Percentiles rank a stretch among this genome's conserved stretches.
Evolutionary conservation across 495 filamentous ascomycete genomes (phyloP).

Genomic region (Lasiosphaeria hispida): DNA sequence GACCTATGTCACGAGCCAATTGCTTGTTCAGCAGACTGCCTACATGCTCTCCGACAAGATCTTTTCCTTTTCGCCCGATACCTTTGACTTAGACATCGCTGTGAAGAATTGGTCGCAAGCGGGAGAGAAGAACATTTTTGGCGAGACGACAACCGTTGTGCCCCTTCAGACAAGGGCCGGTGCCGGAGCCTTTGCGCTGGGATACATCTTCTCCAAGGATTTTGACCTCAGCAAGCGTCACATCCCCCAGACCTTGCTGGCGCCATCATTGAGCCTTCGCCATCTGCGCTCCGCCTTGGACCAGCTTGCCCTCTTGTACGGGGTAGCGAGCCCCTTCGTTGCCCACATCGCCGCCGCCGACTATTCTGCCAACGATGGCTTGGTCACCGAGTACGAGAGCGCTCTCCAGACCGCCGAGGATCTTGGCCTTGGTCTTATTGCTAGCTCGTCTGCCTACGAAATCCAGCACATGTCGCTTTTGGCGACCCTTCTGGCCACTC

Average conservation of each 20-base stretch:
- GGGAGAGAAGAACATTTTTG: conserved; percentile 72
- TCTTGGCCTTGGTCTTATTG: conserved; percentile 79
- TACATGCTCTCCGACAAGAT: conserved; percentile 92
- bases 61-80: conserved; percentile 92
- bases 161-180: conserved; percentile 84
- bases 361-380: conserved; percentile 64
- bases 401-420: conserved; percentile 85
- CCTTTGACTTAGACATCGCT: conserved; percentile 83
- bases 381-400: conserved; percentile 85
- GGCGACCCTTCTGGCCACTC: conserved; percentile 73
- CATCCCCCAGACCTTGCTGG: conserved; percentile 85
- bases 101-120: conserved; percentile 69
- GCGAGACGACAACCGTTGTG: conserved; percentile 72
- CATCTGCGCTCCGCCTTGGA: conserved; percentile 82
- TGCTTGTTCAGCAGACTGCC: conserved; percentile 91
- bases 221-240: conserved; percentile 88
- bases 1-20: conserved; percentile 87
- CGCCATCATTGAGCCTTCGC: conserved; percentile 75
- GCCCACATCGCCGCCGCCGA: conserved; percentile 93
- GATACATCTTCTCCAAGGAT: conserved; percentile 96
- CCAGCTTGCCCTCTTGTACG: conserved; percentile 85
- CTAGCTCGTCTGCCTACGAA: conserved; percentile 83
- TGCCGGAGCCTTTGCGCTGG: conserved; percentile 87
- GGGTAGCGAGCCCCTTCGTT: conserved; percentile 85
- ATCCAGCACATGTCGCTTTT: conserved; percentile 94